Evolutionary conservation across 2,329 filamentous ascomycete species (phyloP).

Genomic region (Verruconis gallopava): DNA sequence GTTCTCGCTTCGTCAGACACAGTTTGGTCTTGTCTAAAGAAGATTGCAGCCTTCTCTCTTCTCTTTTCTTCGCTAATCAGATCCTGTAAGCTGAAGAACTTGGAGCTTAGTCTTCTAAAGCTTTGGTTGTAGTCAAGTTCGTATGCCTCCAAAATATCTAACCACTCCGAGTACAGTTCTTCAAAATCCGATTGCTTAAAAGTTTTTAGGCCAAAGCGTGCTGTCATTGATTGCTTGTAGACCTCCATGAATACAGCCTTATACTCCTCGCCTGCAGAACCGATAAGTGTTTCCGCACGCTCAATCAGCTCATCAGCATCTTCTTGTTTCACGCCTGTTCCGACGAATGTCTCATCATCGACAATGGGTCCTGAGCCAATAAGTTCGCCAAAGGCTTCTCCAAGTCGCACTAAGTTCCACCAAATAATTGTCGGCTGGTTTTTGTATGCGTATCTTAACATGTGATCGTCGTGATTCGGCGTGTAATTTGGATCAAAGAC

Average conservation of each 20-base stretch:
- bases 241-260: conserved; percentile 76
- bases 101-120: conserved; percentile 63
- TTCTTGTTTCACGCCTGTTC: conserved; percentile 59
- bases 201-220: conserved; percentile 61
- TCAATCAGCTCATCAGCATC: conserved; percentile 57
- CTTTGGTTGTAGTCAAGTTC: conserved; percentile 92
- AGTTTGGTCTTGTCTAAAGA: conserved; percentile 65
- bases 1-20: conserved; percentile 48
- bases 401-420: conserved; percentile 93
- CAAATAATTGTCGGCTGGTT: conserved; percentile 95
- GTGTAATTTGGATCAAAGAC: conserved; percentile 92
- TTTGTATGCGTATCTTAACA: conserved; percentile 78
- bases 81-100: conserved; percentile 43
- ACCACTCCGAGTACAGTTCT: conserved; percentile 61
- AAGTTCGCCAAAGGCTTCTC: conserved; percentile 77
- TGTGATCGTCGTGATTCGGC: conserved; percentile 88
- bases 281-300: conserved; percentile 74
- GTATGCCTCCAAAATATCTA: conserved; percentile 68
- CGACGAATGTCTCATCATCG: conserved; percentile 58
- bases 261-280: conserved; percentile 71
- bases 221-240: conserved; percentile 75
- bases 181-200: conserved; percentile 66
- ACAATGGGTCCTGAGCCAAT: conserved; percentile 63
- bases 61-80: conserved; percentile 52
- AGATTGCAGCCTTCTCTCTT: conserved; percentile 51